Evolutionary conservation across 306 rosid genomes (phyloP).

Genomic region (Cyclanthera cordifolia): DNA sequence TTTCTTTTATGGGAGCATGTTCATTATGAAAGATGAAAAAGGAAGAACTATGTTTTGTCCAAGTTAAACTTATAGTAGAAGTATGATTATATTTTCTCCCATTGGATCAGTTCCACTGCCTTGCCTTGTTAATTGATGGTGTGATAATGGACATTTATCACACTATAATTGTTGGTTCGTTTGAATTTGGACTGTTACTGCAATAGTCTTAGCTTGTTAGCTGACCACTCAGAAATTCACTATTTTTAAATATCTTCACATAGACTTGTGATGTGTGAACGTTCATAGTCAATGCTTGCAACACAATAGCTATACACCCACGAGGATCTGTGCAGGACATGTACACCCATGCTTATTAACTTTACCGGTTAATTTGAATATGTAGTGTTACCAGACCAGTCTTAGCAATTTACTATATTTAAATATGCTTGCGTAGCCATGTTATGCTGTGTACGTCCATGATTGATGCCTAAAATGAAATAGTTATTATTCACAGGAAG

Average conservation of each 20-base stretch:
- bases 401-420: neutral
- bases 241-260: neutral
- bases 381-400: neutral
- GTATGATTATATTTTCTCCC: neutral
- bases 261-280: neutral
- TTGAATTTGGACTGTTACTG: neutral
- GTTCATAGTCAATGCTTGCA: neutral
- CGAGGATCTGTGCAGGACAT: conserved; percentile 58
- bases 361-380: neutral
- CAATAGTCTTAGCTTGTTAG: neutral
- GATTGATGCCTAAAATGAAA: neutral
- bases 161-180: neutral
- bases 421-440: neutral
- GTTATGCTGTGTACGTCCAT: neutral
- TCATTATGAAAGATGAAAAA: neutral
- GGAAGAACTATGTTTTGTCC: neutral
- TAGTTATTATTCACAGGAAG: conserved; percentile 51
- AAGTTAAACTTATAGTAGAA: conserved; percentile 1
- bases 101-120: conserved; percentile 1
- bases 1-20: neutral
- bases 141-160: neutral
- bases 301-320: conserved; percentile 21
- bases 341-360: neutral
- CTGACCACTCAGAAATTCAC: neutral
- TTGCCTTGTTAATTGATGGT: neutral